Base-by-base conservation (phyloP, 2,329 filamentous ascomycete species). In the Colletotrichum sp. region DNA sequence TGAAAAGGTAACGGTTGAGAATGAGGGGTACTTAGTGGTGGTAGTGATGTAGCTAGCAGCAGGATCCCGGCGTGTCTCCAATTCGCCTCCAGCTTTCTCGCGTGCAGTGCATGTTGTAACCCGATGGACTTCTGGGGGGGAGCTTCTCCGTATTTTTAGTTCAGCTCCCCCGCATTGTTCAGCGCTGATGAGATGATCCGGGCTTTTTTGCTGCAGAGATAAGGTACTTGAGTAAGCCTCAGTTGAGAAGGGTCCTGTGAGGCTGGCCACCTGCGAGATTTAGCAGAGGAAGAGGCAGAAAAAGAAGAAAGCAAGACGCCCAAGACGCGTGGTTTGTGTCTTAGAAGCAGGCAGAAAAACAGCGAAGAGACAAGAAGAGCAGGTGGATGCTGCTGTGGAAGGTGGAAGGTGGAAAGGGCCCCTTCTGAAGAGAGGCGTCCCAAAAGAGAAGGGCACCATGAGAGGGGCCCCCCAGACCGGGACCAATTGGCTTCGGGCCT, bases 151-250 rank as follows among this genome's bases (percentile, higher is more conserved):
- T 61, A 32, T 34, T 52, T 52, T 52, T 26, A 21, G 26, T 32
- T 63, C 26, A 36, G 68, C 57, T 75, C 64, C 73, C 73, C 73
- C 73, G 69, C 73, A 75, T 73, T 75, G 39, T 67, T 30, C 43
- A 69, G 55, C 26, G 48, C 43, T 61, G 34, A 48, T 30, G 55
- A 63, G 55, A 75, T 57, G 72, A 72, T 63, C 72, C 61, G 52
- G 67, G 18, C 55, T 36, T 52, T 48, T 52, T 52, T 52, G 43
- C 30, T 36, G 59, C 30, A 63, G n/a, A 32, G 18, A 21, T 28
- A 34, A 28, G 16, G 12, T 24, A 30, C 30, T 30, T 30, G 4
- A 43, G 36, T 43, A 34, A 63, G 59, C 30, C n/a, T 63, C n/a
- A 34, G n/a, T 32, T 6, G 24, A 14, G 5, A 16, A 34, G 30